Evolutionary conservation across 2,329 filamentous ascomycete species (phyloP), one percentile per base, ranked within the genome.

Genomic region (Venturia carpophila): DNA sequence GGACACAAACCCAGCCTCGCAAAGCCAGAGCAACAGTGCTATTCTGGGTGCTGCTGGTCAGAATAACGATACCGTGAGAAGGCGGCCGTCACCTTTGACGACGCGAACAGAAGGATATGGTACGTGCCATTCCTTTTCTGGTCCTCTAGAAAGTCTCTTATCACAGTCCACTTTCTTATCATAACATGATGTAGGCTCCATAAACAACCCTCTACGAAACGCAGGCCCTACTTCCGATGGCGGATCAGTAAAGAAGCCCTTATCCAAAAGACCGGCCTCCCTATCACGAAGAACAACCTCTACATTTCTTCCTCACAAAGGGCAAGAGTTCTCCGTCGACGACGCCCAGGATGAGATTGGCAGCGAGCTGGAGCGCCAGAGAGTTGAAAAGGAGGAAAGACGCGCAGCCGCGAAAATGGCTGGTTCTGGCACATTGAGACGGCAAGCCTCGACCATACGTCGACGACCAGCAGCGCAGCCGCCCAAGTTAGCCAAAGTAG

Each of bases 271-370:
- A 37, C 63, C 65, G 13, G 24, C 30, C 27, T 58, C 52, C 52
- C 21, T 55, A 55, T 56, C 60, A 66, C 87, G 91, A 69, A 87
- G 91, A 67, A 82, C 87, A 66, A 93, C 91, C 1, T 91, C 91
- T 30, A 90, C 79, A 63, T 82, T 85, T 71, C 86, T 86, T 49
- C 92, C 91, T 2, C 86, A 93, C 73, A 88, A 91, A 64, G 90
- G 92, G 39, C 89, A 90, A 68, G 82, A 93, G 67, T 97, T 96
- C 77, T 97, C 92, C 0, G 91, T 91, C 60, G 92, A 97, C 73
- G 93, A 97, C 74, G 92, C 91, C 72, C 80, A 87, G 30, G 83
- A 86, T 68, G 93, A 97, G 75, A 86, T 96, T 24, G 87, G 90
- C 72, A 84, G 85, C 67, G 89, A 92, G 67, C 65, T 75, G 67